Evolutionary conservation across 2,329 filamentous ascomycete genomes (phyloP).

Genomic region (Penicillium sp.): DNA sequence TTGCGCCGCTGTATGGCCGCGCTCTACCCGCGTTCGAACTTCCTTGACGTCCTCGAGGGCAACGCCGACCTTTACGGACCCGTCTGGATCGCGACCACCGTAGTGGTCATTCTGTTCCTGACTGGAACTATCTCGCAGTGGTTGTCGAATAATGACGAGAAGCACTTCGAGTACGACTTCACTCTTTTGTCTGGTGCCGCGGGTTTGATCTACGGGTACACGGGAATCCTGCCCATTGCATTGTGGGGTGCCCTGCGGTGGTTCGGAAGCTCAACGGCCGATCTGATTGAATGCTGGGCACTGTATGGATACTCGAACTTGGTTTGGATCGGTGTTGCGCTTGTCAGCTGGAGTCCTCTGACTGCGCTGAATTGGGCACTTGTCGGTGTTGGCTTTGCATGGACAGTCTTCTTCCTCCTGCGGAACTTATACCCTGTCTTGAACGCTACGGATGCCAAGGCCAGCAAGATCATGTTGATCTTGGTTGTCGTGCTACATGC

Average conservation of each 20-base stretch:
- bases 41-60: conserved; percentile 94
- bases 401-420: conserved; percentile 81
- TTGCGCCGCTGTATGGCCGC: conserved; percentile 83
- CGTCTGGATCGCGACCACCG: conserved; percentile 98
- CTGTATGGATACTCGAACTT: conserved; percentile 96
- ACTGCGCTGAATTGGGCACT: conserved; percentile 91
- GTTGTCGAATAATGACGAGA: conserved; percentile 66
- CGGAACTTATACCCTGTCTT: conserved; percentile 89
- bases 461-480: conserved; percentile 83
- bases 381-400: conserved; percentile 80
- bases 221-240: conserved; percentile 77
- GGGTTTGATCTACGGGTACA: conserved; percentile 94
- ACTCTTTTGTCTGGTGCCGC: conserved; percentile 84
- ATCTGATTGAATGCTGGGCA: conserved; percentile 92
- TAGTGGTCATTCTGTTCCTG: conserved; percentile 91
- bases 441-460: conserved; percentile 88
- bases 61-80: conserved; percentile 97
- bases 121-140: conserved; percentile 96
- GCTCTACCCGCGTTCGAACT: conserved; percentile 89
- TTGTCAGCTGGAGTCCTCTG: conserved; percentile 87
- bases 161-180: conserved; percentile 90
- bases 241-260: conserved; percentile 90
- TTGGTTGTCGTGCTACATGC: conserved; percentile 84
- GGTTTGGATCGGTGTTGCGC: conserved; percentile 93
- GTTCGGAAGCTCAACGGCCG: conserved; percentile 92